Conservation (phyloP, 163 green algal genomes). For the Prototheca cutis region DNA sequence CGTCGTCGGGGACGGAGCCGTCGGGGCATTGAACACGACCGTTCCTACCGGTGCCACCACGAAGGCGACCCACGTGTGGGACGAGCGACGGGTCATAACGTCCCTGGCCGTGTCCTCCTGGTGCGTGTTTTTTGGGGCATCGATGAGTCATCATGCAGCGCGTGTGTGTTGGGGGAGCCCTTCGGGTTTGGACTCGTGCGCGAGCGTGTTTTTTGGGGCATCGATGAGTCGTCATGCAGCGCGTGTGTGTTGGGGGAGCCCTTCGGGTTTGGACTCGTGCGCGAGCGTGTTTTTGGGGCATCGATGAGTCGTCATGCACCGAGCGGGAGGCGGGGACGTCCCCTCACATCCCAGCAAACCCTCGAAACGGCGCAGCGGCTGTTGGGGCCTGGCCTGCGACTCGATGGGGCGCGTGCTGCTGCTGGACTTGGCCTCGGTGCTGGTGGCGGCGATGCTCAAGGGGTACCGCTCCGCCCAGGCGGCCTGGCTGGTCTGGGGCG, state of each 20-base stretch:
- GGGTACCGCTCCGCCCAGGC: constrained; percentile 33
- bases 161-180: background rate
- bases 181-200: background rate
- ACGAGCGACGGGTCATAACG: constrained; percentile 12
- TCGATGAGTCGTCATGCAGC: too few relatives aligned
- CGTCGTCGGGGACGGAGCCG: background rate
- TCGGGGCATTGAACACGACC: background rate
- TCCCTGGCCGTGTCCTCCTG: constrained; percentile 1
- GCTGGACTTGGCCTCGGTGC: constrained; percentile 30
- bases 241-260: too few relatives aligned
- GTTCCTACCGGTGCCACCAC: background rate
- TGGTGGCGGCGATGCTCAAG: constrained; percentile 55
- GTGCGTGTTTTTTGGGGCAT: constrained; percentile 7
- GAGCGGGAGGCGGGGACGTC: too few relatives aligned
- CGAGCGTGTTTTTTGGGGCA: too few relatives aligned
- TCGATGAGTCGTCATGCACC: too few relatives aligned
- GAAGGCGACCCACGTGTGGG: constrained; percentile 13
- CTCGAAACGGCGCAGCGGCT: constrained; percentile 18
- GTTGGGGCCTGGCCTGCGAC: constrained; percentile 45
- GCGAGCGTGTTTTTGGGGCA: too few relatives aligned
- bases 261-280: background rate
- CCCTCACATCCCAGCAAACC: too few relatives aligned
- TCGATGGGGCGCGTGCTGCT: constrained; percentile 53
- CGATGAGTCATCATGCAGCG: background rate
- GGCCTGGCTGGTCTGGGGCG: background rate